A percentile compares a stretch with the other conserved stretches of the same genome.
Conservation (phyloP, 75 land plant species). For the Sequoia sempervirens region DNA sequence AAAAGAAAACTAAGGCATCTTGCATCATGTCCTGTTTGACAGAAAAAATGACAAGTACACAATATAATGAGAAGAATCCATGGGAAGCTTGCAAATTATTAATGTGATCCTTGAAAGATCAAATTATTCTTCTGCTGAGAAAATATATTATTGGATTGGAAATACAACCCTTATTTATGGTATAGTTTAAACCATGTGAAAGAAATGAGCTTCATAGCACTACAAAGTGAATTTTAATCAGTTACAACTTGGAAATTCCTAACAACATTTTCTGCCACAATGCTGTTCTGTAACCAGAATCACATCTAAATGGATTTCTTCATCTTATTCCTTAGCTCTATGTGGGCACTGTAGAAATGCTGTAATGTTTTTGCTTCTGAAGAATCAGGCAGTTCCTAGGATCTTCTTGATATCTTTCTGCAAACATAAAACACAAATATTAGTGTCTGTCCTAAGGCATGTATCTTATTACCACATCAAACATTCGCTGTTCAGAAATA, state of each 20-base stretch:
- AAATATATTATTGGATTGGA: neutral
- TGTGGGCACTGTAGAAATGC: neutral
- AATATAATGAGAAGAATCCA: no score
- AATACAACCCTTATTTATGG: neutral
- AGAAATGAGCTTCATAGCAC: neutral
- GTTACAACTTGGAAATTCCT: neutral
- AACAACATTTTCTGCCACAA: neutral
- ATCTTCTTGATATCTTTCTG: conserved; percentile 49
- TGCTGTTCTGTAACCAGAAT: neutral
- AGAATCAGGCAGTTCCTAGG: conserved; percentile 20
- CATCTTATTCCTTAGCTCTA: neutral
- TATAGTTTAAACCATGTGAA: neutral
- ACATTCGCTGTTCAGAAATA: no score
- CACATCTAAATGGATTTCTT: no score
- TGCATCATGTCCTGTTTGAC: neutral
- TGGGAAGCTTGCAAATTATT: no score
- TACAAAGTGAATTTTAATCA: neutral
- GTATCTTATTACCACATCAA: neutral
- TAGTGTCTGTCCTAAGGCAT: neutral
- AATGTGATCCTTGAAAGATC: neutral
- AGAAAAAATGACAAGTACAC: neutral
- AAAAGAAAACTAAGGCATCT: neutral
- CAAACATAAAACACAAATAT: conserved; percentile 5
- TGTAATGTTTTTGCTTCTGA: neutral
- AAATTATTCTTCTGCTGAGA: neutral